phyloP scores from a whole-genome alignment of 768 basidiomycete genomes.

The Daedalea quercina region DNA sequence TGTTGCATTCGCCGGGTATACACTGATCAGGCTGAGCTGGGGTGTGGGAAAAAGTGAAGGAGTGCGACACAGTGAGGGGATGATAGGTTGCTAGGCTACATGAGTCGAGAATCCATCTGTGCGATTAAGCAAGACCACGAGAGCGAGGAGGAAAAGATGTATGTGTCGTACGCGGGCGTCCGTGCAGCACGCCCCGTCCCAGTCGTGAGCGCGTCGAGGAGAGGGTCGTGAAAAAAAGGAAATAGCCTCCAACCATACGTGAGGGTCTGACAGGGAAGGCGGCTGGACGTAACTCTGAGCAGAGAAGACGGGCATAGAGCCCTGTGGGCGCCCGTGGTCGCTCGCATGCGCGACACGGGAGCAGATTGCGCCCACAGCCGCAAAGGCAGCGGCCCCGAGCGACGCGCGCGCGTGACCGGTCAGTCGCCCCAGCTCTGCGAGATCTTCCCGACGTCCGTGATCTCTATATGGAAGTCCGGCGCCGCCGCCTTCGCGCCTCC shows the following conservation, averaged over 20 bases:
- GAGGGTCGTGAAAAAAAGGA: neutral
- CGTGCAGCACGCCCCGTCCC: no score
- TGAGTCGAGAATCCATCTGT: neutral
- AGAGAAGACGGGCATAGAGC: neutral
- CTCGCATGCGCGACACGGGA: neutral
- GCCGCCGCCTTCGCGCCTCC: slow-evolving; percentile 3
- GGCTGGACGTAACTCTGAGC: neutral
- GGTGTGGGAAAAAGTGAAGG: neutral
- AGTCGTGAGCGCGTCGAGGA: neutral
- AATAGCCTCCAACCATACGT: neutral
- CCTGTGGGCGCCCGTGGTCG: neutral
- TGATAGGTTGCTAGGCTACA: neutral
- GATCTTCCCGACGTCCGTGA: slow-evolving; percentile 26
- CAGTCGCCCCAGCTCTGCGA: slow-evolving; percentile 27
- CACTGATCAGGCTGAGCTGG: no score
- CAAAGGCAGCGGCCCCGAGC: neutral
- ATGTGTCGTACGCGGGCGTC: neutral
- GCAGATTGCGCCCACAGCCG: neutral
- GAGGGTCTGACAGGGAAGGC: neutral
- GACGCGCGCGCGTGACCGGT: neutral
- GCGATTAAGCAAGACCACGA: neutral
- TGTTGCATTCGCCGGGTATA: neutral
- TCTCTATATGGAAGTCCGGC: slow-evolving; percentile 15
- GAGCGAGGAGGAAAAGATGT: neutral
- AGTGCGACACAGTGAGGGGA: neutral